Conservation (phyloP, 345 rosid genomes). For the Hevea brasiliensis region DNA sequence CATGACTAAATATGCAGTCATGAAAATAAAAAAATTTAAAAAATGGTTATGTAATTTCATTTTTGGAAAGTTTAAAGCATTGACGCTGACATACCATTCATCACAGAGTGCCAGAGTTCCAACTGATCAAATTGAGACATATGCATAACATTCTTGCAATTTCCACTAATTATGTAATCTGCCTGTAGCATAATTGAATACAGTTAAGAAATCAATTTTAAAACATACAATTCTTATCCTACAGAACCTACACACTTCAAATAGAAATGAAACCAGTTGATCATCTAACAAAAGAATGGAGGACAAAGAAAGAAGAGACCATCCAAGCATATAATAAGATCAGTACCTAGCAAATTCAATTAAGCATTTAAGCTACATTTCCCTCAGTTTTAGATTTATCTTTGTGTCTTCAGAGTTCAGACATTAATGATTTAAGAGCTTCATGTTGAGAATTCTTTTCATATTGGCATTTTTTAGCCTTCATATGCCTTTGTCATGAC, state of each 20-base stretch:
- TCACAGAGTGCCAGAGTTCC: conserved; percentile 81
- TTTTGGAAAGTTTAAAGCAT: neutral
- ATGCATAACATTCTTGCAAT: conserved; percentile 93
- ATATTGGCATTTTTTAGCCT: neutral
- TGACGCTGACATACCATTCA: conserved; percentile 57
- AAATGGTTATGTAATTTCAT: neutral
- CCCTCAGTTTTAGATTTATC: neutral
- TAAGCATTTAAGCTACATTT: no score
- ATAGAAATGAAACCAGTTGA: neutral
- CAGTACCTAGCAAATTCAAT: neutral
- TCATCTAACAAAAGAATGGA: neutral
- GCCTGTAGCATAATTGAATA: conserved; percentile 56
- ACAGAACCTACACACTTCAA: neutral
- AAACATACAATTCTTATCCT: neutral
- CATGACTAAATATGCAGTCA: neutral
- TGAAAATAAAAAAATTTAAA: neutral
- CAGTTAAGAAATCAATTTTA: conserved; percentile 5
- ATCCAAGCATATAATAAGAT: neutral
- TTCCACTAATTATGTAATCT: conserved; percentile 84
- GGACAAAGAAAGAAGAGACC: neutral
- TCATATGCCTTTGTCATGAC: neutral
- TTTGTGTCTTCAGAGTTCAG: neutral
- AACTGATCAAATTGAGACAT: conserved; percentile 91
- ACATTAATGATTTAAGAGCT: neutral
- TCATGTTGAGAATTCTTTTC: neutral